Evolutionary conservation across 1,139 yeast species (phyloP), one percentile per base, ranked within the genome.

Genomic region (Arxiozyma slooffiae): DNA sequence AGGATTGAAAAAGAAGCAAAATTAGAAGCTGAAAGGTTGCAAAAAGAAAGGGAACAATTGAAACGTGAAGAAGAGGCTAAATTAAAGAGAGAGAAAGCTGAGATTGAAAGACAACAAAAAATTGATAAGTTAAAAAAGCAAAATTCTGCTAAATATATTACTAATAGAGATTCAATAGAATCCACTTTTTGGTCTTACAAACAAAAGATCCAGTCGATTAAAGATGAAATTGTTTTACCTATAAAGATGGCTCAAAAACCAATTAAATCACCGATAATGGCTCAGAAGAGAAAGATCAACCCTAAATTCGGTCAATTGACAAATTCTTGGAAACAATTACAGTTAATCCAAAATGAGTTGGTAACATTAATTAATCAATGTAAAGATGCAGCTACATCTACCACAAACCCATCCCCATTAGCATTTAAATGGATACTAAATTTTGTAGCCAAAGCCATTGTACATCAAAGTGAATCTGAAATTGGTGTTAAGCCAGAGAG

Each of bases 231-330:
- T 38, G 82, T 79, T 8, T 73, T 69, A 39, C 73, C 72, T 39
- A 76, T 82, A 7, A 70, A 80, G 52, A 70, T 73, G 34, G 55
- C 57, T 21, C 75, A 71, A 22, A 75, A 76, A 30, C 64, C 67
- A 58, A 56, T 70, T 30, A 75, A 73, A 52, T 71, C 70, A 36
- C 60, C 62, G 20, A 63, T 75, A 34, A 67, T 71, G 41, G 68
- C 72, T 16, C 75, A 75, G 50, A 83, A 84, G 62, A 73, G 97
- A 50, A 80, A 82, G 59, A 79, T 92, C 57, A 88, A 88, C 60
- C 95, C 96, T 5, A 85, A 83, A 61, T 80, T 94, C 57, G 97
- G 98, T 14, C 97, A 92, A 68, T 72, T 94, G 53, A 88, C 97
- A 1, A 82, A 81, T 61, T 82, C 90, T 46, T 67, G 64, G 50